A percentile compares a stretch with the other conserved stretches of the same genome.
Evolutionary conservation across 2,329 filamentous ascomycete species (phyloP).

Genomic region (Fusarium nelsonii): DNA sequence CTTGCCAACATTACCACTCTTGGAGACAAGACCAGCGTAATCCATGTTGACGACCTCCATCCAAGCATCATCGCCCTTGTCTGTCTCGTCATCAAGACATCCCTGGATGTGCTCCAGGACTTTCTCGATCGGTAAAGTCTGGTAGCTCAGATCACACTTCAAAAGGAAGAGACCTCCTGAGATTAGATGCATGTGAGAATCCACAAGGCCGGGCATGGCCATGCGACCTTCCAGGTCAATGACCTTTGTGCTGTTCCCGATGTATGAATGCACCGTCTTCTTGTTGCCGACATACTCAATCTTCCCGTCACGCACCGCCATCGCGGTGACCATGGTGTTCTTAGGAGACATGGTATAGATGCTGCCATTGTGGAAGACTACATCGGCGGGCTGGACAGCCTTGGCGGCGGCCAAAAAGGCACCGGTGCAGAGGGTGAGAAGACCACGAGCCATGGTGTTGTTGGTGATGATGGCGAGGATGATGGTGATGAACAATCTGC

Average conservation of each 20-base stretch:
- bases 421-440: constrained; percentile 30
- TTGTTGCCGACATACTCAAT: constrained; percentile 43
- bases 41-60: constrained; percentile 47
- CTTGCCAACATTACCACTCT: constrained; percentile 41
- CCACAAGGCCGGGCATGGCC: constrained; percentile 49
- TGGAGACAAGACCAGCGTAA: constrained; percentile 40
- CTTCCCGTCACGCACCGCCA: constrained; percentile 40
- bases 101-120: constrained; percentile 42
- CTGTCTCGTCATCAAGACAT: constrained; percentile 42
- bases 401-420: constrained; percentile 26
- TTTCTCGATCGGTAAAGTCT: constrained; percentile 36
- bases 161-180: constrained; percentile 44
- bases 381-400: constrained; percentile 21
- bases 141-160: constrained; percentile 49
- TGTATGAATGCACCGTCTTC: constrained; percentile 34
- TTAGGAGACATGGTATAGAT: constrained; percentile 44
- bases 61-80: constrained; percentile 44
- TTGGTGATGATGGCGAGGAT: constrained; percentile 1
- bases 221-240: constrained; percentile 47
- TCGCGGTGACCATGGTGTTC: constrained; percentile 29
- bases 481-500: neutral
- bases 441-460: constrained; percentile 31
- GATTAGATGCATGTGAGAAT: constrained; percentile 48
- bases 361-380: constrained; percentile 47
- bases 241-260: constrained; percentile 44